Evolutionary conservation across 441 rosid genomes (phyloP).

Genomic region (Brassica balearica): DNA sequence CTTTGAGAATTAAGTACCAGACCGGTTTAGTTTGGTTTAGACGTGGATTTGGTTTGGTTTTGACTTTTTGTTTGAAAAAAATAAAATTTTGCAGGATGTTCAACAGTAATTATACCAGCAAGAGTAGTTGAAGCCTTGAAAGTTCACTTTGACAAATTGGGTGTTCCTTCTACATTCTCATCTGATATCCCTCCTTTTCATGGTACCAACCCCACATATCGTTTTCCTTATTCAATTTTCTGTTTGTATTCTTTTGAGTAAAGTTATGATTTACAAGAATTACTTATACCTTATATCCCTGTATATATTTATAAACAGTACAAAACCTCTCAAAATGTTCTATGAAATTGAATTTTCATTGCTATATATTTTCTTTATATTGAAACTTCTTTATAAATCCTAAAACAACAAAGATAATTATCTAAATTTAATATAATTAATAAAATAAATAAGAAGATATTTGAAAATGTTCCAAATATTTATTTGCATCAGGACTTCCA

Average conservation of each 20-base stretch:
- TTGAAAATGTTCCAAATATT: no score
- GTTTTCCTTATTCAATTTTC: neutral
- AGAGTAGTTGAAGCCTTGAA: conserved; percentile 76
- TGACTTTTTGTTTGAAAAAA: conserved; percentile 22
- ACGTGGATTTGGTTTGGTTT: conserved; percentile 22
- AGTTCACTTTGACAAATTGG: conserved; percentile 72
- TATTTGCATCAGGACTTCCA: no score
- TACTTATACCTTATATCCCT: neutral
- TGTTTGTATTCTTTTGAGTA: neutral
- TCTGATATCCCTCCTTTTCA: conserved; percentile 50
- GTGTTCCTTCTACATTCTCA: conserved; percentile 54
- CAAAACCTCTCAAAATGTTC: neutral
- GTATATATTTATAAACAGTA: neutral
- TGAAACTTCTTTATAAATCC: neutral
- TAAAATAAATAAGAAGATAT: no score
- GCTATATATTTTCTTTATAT: neutral
- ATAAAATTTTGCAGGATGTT: conserved; percentile 53
- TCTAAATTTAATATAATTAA: no score
- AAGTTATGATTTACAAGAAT: conserved; percentile 14
- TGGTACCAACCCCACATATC: conserved; percentile 47
- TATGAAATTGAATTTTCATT: neutral
- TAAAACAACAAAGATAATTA: no score
- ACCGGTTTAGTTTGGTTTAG: conserved; percentile 14
- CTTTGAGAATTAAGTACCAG: neutral
- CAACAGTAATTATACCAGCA: conserved; percentile 84